phyloP scores from a whole-genome alignment of 768 basidiomycete species.

The Pisolithus marmoratus region DNA sequence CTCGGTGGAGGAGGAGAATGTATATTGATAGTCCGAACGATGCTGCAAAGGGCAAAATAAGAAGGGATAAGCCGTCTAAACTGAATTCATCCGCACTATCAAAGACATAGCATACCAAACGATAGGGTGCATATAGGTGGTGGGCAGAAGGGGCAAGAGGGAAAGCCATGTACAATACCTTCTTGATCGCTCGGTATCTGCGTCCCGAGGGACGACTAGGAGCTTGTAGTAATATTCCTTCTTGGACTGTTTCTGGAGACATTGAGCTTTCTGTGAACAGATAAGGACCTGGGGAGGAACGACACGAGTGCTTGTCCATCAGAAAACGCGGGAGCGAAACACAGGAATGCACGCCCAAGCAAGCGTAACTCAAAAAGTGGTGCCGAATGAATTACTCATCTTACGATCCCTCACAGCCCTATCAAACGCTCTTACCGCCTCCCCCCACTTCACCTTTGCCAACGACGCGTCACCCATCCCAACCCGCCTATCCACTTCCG shows the following conservation, averaged over 20 bases:
- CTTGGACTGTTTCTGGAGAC: slow-evolving; percentile 80
- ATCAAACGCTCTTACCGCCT: slow-evolving; percentile 73
- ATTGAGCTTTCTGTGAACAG: slow-evolving; percentile 77
- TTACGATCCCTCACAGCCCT: slow-evolving; percentile 70
- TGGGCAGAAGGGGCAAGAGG: background rate
- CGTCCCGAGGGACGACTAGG: slow-evolving; percentile 80
- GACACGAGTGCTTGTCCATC: background rate
- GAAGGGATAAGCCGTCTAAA: no score
- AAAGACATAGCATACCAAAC: no score
- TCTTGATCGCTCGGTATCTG: slow-evolving; percentile 88
- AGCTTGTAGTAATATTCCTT: slow-evolving; percentile 98
- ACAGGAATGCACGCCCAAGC: no score
- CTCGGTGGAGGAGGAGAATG: no score
- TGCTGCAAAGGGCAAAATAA: no score
- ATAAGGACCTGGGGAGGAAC: slow-evolving; percentile 49
- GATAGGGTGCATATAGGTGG: no score
- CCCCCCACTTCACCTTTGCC: slow-evolving; percentile 78
- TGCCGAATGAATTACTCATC: slow-evolving; percentile 37
- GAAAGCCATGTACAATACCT: slow-evolving; percentile 65
- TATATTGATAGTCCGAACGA: no score
- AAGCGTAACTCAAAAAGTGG: no score
- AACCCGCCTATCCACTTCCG: slow-evolving; percentile 72
- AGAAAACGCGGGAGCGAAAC: no score
- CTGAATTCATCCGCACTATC: no score
- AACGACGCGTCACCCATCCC: slow-evolving; percentile 68